Evolutionary conservation across 176 grass and related monocot species (phyloP).

Genomic region (Thinopyrum elongatum): DNA sequence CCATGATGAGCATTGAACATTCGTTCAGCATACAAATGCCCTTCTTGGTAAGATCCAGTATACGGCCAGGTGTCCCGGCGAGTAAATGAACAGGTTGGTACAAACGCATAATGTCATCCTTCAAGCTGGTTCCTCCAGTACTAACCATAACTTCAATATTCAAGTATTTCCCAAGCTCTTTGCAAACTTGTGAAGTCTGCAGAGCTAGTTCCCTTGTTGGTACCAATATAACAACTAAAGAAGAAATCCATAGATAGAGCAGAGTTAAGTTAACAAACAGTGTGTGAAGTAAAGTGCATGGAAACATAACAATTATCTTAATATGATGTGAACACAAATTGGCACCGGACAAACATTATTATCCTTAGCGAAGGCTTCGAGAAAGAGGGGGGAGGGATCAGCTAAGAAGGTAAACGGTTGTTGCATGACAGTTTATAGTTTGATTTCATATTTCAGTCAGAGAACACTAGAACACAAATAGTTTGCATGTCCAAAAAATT

Average conservation of each 20-base stretch:
- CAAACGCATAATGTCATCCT: conserved; percentile 94
- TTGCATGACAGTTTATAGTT: neutral
- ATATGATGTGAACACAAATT: neutral
- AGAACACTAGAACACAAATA: neutral
- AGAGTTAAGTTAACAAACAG: conserved; percentile 1
- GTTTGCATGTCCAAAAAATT: neutral
- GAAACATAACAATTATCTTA: neutral
- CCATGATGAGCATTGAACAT: conserved; percentile 82
- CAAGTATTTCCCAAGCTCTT: conserved; percentile 90
- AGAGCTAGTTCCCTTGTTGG: conserved; percentile 93
- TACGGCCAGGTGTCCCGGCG: conserved; percentile 85
- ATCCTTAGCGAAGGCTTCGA: neutral
- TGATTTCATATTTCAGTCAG: neutral
- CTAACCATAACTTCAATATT: conserved; percentile 94
- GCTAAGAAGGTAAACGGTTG: neutral
- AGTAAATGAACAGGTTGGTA: conserved; percentile 96
- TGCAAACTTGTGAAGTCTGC: conserved; percentile 97
- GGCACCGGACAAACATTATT: neutral
- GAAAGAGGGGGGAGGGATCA: neutral
- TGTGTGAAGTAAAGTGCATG: neutral
- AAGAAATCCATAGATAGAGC: neutral
- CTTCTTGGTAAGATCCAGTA: conserved; percentile 84
- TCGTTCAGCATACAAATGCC: conserved; percentile 86
- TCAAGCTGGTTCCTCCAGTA: conserved; percentile 94
- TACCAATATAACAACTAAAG: conserved; percentile 89